Evolutionary conservation across 768 basidiomycete genomes (phyloP).

Genomic region (Macrolepiota albuminosa): DNA sequence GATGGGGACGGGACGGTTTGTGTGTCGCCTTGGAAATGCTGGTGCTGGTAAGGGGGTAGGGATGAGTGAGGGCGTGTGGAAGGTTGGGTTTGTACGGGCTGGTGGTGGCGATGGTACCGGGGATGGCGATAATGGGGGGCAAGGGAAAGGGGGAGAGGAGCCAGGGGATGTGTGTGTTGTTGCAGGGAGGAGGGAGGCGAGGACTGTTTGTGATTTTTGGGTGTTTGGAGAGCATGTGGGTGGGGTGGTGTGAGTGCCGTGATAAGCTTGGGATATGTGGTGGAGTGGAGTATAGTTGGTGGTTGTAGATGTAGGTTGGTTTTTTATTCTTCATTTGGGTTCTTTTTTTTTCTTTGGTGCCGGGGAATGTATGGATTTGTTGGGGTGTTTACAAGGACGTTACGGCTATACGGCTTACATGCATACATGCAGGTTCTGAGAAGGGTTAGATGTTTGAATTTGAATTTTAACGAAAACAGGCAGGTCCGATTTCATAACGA

Average conservation of each 20-base stretch:
- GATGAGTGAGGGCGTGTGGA: constrained; percentile 85
- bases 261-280: no score
- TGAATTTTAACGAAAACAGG: neutral
- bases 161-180: constrained; percentile 69
- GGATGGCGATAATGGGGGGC: neutral
- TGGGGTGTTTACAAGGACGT: no score
- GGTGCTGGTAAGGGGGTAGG: constrained; percentile 74
- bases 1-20: constrained; percentile 55
- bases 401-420: no score
- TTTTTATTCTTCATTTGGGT: no score
- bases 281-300: no score
- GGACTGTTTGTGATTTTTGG: constrained; percentile 88
- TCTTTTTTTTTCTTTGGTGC: no score
- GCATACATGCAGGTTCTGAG: no score
- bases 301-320: no score
- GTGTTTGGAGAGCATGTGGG: constrained; percentile 35
- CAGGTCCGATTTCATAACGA: no score
- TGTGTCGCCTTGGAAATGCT: constrained; percentile 65
- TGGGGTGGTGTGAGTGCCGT: no score
- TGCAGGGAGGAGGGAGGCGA: constrained; percentile 74
- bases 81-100: constrained; percentile 58
- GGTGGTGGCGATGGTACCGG: constrained; percentile 2
- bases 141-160: constrained; percentile 2
- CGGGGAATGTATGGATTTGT: no score
- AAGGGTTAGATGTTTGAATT: no score